phyloP scores from a whole-genome alignment of 352 stramenopile species.

The Pythium monospermum region DNA sequence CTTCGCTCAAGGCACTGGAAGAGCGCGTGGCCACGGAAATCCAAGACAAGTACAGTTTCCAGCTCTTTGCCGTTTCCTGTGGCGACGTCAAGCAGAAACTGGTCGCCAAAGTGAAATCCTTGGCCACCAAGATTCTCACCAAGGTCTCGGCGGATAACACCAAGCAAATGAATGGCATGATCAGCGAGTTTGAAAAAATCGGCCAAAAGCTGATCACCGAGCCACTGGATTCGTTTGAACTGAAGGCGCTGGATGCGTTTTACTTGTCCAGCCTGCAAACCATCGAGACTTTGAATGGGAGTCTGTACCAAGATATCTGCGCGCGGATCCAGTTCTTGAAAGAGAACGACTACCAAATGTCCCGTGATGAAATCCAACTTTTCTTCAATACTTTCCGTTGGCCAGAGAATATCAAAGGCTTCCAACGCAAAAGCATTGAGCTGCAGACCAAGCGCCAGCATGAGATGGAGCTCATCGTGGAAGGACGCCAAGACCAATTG shows the following conservation, averaged over 20 bases:
- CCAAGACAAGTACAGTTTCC: conserved; percentile 87
- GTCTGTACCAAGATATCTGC: conserved; percentile 76
- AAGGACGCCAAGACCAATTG: conserved; percentile 87
- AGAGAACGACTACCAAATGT: conserved; percentile 81
- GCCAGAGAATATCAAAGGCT: conserved; percentile 89
- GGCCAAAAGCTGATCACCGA: conserved; percentile 83
- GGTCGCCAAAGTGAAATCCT: conserved; percentile 59
- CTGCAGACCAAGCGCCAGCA: conserved; percentile 87
- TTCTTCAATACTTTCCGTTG: conserved; percentile 90
- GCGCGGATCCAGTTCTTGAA: conserved; percentile 85
- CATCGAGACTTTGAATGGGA: conserved; percentile 64
- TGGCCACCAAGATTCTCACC: conserved; percentile 63
- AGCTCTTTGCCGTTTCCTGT: conserved; percentile 87
- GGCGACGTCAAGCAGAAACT: conserved; percentile 86
- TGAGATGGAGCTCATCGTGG: conserved; percentile 86
- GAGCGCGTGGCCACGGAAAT: conserved; percentile 39
- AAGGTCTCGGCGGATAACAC: conserved; percentile 85
- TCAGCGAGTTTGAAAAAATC: conserved; percentile 85
- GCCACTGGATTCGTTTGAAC: conserved; percentile 85
- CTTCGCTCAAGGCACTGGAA: conserved; percentile 44
- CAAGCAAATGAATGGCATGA: conserved; percentile 83
- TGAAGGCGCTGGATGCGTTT: conserved; percentile 86
- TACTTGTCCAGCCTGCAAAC: conserved; percentile 67
- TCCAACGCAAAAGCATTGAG: conserved; percentile 89
- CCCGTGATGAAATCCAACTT: conserved; percentile 86